Base-by-base conservation (phyloP, 164 flowering plant species). In the Hamamelis virginiana region DNA sequence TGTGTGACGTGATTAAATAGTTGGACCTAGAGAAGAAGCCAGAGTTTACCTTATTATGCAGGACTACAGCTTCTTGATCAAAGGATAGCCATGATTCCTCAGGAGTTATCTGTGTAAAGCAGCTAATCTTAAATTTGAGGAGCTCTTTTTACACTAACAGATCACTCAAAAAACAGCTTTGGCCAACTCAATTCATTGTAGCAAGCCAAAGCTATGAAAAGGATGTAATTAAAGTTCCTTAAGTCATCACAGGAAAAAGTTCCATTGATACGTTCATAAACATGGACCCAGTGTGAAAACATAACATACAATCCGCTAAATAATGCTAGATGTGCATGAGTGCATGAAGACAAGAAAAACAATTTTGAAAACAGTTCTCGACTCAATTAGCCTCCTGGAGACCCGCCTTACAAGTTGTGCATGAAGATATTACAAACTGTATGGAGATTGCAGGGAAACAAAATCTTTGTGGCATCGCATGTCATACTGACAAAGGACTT, bases 81-180 rank as follows among this genome's bases (percentile, higher is more conserved):
- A 95, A 92, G 44, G 83, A 81, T 50, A 95, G 77, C 97, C 98
- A 95, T 64, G 98, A 83, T 64, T 95, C 99, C 55, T 90, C 98
- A 8, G 90, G 85, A 58, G 74, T 75, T 65, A 95, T 75, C 99
- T 95, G 88, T 74, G 74, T 6, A 66, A 75, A 71, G 47, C 59
- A 65, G 50, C 27, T 4, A 69, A 48, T 2, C 18, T 50, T 62
- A 59, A 21, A 59, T 22, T 9, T 44, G 13, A 5, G 26, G 6
- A 48, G 21, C 8, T 15, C 45, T 13, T 0, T 62, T 62, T 22
- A 45, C 28, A 33, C 63, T 59, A 28, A 25, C 41, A 33, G 41
- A 33, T 33, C 41, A 33, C 41, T 33, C 6, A 33, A 33, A n/a
- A 33, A 33, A 33, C 41, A 38, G 2, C n/a, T 2, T 28, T 6